A percentile compares a stretch with the other conserved stretches of the same genome.
phyloP scores from a whole-genome alignment of 139 green algal genomes.

The Ostreobium quekettii region DNA sequence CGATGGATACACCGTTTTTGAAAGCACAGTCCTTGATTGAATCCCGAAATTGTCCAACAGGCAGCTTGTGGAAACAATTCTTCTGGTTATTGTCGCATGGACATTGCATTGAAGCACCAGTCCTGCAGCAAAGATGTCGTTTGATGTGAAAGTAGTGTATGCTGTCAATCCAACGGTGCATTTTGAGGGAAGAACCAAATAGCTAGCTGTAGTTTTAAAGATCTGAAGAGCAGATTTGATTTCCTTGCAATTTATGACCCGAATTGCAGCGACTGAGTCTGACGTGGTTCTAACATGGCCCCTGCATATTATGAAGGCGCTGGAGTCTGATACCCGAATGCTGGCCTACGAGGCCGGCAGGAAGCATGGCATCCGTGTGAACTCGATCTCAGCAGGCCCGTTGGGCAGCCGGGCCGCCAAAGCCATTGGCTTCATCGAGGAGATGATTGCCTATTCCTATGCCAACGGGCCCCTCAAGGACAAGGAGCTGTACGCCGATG shows the following conservation, averaged over 20 bases:
- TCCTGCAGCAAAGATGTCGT: too few species aligned
- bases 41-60: too few species aligned
- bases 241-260: neutral
- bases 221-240: neutral
- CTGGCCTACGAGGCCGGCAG: constrained; percentile 93
- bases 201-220: too few species aligned
- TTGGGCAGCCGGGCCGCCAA: constrained; percentile 89
- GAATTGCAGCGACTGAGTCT: neutral
- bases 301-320: constrained; percentile 36
- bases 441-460: constrained; percentile 95
- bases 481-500: constrained; percentile 80
- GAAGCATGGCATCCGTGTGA: constrained; percentile 79
- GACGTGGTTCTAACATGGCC: neutral
- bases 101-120: too few species aligned
- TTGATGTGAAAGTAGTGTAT: too few species aligned
- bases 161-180: too few species aligned
- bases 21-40: too few species aligned
- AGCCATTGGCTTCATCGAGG: constrained; percentile 99
- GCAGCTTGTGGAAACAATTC: too few species aligned
- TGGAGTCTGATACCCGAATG: constrained; percentile 94
- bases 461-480: constrained; percentile 89
- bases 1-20: too few species aligned
- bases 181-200: too few species aligned
- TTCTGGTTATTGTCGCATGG: too few species aligned
- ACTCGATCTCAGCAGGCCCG: constrained; percentile 77